Conservation (phyloP, 176 grass and related monocot species). For the Ampelocalamus luodianensis region DNA sequence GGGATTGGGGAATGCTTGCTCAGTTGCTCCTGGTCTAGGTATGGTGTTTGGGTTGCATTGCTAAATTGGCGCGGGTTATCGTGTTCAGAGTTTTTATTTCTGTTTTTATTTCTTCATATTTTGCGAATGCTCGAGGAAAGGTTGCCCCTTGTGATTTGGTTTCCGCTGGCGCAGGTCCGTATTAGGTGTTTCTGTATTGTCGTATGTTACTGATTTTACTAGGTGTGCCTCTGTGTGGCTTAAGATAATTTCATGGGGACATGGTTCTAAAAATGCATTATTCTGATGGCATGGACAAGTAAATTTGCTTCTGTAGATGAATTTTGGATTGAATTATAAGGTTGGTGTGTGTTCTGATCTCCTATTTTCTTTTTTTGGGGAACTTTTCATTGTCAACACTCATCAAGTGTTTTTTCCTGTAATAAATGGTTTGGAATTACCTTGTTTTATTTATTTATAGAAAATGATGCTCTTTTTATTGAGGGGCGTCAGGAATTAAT, state of each 20-base stretch:
- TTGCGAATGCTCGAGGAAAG: slow-evolving; percentile 21
- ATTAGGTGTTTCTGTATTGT: not conserved
- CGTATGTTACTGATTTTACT: slow-evolving; percentile 30
- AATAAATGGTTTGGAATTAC: not conserved
- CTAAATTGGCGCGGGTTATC: not conserved
- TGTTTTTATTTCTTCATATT: not conserved
- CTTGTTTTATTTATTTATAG: not conserved
- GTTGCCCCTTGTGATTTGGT: not conserved
- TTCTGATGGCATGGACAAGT: not conserved
- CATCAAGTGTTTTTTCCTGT: not conserved
- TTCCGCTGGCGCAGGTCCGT: not conserved
- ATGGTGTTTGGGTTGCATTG: not conserved
- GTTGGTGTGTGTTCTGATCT: not conserved
- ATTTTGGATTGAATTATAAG: slow-evolving; percentile 11
- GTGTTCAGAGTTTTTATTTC: not conserved
- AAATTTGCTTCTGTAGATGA: not conserved
- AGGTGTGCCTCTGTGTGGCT: not conserved
- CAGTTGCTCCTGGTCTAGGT: not conserved
- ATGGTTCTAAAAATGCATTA: slow-evolving; percentile 20
- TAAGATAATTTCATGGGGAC: not conserved
- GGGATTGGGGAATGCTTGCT: not conserved
- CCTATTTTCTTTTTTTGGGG: not conserved
- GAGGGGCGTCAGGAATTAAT: not conserved
- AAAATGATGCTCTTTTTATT: not conserved
- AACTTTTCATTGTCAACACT: not conserved